Conservation (phyloP, 768 basidiomycete species). For the Pulveroboletus sp. region DNA sequence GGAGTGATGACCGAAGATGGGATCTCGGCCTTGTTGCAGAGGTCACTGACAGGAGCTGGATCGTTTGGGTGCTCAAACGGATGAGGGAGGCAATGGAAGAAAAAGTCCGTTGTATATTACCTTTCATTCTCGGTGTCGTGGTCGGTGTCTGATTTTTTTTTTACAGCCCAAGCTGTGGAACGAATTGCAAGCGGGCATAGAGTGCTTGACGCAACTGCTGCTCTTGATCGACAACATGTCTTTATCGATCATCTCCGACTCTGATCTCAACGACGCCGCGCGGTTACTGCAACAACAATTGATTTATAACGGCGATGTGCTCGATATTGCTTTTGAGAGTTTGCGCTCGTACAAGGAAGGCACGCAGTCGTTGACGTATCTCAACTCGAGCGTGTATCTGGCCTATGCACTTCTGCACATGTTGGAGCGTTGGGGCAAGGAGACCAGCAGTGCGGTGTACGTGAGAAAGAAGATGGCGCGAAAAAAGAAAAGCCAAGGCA, state of each 20-base stretch:
- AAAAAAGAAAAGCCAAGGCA: slow-evolving; percentile 49
- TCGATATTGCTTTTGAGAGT: slow-evolving; percentile 83
- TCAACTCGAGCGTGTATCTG: slow-evolving; percentile 83
- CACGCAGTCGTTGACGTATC: slow-evolving; percentile 74
- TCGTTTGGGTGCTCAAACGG: slow-evolving; percentile 85
- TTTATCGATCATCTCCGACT: slow-evolving; percentile 38
- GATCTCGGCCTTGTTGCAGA: slow-evolving; percentile 75
- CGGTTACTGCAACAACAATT: slow-evolving; percentile 83
- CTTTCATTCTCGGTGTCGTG: slow-evolving; percentile 8
- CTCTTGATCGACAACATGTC: slow-evolving; percentile 87
- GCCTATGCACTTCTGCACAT: slow-evolving; percentile 83
- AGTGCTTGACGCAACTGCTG: slow-evolving; percentile 90
- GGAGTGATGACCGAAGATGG: slow-evolving; percentile 44
- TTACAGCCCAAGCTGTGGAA: slow-evolving; percentile 88
- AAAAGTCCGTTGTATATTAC: slow-evolving; percentile 53
- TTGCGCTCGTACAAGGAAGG: slow-evolving; percentile 77
- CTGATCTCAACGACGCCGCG: slow-evolving; percentile 66
- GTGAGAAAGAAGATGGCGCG: slow-evolving; percentile 61
- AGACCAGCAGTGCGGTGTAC: slow-evolving; percentile 62
- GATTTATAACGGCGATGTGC: slow-evolving; percentile 92
- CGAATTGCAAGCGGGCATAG: slow-evolving; percentile 90
- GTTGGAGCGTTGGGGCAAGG: slow-evolving; percentile 86
- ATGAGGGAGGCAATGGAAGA: slow-evolving; percentile 91
- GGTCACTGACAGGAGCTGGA: slow-evolving; percentile 83
- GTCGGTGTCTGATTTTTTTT: slow-evolving; percentile 3